Evolutionary conservation across 2,329 filamentous ascomycete genomes (phyloP).

Genomic region (Aspergillus terreus): DNA sequence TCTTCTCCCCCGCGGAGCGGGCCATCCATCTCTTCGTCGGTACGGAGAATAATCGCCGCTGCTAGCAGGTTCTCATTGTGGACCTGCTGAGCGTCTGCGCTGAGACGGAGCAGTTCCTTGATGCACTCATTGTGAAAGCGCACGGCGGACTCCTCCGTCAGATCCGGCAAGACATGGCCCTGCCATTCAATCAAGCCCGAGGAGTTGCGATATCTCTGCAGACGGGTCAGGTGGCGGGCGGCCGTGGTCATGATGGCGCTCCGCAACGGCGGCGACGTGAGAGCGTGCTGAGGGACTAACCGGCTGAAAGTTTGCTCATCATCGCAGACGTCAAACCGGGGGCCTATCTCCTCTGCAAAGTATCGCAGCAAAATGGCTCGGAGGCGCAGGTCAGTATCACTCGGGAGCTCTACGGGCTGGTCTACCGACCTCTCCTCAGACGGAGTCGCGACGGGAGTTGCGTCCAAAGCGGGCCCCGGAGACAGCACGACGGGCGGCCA

Average conservation of each 20-base stretch:
- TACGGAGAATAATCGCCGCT: slow-evolving; percentile 34
- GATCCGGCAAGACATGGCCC: slow-evolving; percentile 23
- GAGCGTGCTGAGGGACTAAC: slow-evolving; percentile 40
- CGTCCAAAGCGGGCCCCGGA: no score
- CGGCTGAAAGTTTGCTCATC: slow-evolving; percentile 39
- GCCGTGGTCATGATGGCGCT: slow-evolving; percentile 39
- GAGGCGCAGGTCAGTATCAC: no score
- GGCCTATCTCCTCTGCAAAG: slow-evolving; percentile 5
- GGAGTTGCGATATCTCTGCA: slow-evolving; percentile 21
- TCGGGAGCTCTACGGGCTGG: no score
- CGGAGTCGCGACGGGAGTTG: no score
- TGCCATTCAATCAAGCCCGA: slow-evolving; percentile 18
- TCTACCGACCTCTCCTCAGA: no score
- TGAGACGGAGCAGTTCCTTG: slow-evolving; percentile 36
- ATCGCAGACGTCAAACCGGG: slow-evolving; percentile 42
- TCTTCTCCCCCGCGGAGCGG: slow-evolving; percentile 16
- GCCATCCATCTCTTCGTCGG: slow-evolving; percentile 42
- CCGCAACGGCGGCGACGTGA: slow-evolving; percentile 37
- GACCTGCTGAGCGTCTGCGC: slow-evolving; percentile 33
- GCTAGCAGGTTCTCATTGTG: slow-evolving; percentile 38
- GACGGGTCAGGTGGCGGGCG: slow-evolving; percentile 34
- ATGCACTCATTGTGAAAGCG: slow-evolving; percentile 43
- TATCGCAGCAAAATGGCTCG: slow-evolving; percentile 6
- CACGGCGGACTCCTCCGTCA: slow-evolving; percentile 35
- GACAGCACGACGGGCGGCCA: no score